Base-by-base conservation (phyloP, 148 eudicot genomes). In the Talinum fruticosum region DNA sequence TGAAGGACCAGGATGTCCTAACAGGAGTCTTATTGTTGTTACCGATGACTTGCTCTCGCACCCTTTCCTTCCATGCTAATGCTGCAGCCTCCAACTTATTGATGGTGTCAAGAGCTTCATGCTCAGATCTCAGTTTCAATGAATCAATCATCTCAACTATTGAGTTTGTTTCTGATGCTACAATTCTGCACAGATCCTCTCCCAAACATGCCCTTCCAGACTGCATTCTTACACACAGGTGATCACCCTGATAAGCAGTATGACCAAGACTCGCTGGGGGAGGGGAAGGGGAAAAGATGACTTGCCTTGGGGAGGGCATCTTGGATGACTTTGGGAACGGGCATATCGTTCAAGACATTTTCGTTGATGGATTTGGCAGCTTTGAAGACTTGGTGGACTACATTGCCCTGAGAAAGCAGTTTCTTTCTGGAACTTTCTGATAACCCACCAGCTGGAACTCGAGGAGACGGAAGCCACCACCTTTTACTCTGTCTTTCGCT, bases 391-490 rank as follows among this genome's bases (percentile, higher is more conserved):
- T 96, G 99, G 80, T 84, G 88, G 13, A 93, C 91, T 76, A 90
- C 75, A 86, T 89, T 96, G 33, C 93, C 98, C 85, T 85, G 89
- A 75, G 83, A 82, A 54, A 91, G 84, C 89, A 96, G 79, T 71
- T 88, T 89, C 85, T 87, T 90, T 82, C 90, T 88, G 73, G 92
- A 87, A 75, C 75, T 37, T n/a, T 91, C 96, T 5, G 97, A 90
- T 49, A 96, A 93, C 36, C 99, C 99, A 66, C 82, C 82, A 34
- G 76, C 79, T 59, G 97, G 99, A 51, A 96, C 98, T 64, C 86
- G 88, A 8, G 99, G 98, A 53, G 83, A 86, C 10, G 99, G 99
- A 78, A 96, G 93, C 98, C 99, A 92, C 99, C 99, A 96, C 78
- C 92, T 86, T 80, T 80, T 87, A 89, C 96, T 93, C 83, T 85